Conservation (phyloP, 108 stramenopile genomes). For the Nitzschia sp. region DNA sequence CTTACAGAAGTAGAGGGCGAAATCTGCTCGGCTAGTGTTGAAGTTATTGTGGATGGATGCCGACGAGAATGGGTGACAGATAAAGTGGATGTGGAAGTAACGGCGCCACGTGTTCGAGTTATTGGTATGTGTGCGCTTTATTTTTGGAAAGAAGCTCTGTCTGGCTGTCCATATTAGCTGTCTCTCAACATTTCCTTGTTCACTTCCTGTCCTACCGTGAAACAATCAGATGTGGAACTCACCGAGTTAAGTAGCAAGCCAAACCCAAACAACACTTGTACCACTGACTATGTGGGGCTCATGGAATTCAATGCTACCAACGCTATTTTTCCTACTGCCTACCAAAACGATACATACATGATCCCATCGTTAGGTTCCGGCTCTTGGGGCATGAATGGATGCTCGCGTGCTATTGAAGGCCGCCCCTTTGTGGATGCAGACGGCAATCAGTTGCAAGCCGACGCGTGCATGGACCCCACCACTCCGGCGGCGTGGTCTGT, state of each 20-base stretch:
- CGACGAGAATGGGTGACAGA: neutral
- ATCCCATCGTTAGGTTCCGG: neutral
- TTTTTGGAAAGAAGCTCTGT: too few species aligned
- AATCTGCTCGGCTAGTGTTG: neutral
- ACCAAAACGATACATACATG: neutral
- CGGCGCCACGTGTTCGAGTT: constrained; percentile 1
- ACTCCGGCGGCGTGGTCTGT: constrained; percentile 24
- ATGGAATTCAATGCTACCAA: neutral
- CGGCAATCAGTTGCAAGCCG: constrained; percentile 38
- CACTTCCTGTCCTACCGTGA: neutral
- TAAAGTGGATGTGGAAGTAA: neutral
- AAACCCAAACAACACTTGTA: neutral
- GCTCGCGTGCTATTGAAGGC: constrained; percentile 38
- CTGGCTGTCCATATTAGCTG: neutral
- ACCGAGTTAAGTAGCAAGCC: neutral
- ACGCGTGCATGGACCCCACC: constrained; percentile 6
- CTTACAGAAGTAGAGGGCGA: neutral
- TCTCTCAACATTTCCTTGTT: neutral
- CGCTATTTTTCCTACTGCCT: neutral
- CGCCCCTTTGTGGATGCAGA: constrained; percentile 54
- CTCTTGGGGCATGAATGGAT: neutral
- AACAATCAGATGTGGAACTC: neutral
- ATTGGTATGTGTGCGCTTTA: neutral
- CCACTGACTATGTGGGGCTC: neutral
- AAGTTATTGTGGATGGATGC: constrained; percentile 11